These are phyloP conservation scores for Camelina sativa DNA, from an alignment of 345 rosid genomes.

Conservation along the genomic window DNA sequence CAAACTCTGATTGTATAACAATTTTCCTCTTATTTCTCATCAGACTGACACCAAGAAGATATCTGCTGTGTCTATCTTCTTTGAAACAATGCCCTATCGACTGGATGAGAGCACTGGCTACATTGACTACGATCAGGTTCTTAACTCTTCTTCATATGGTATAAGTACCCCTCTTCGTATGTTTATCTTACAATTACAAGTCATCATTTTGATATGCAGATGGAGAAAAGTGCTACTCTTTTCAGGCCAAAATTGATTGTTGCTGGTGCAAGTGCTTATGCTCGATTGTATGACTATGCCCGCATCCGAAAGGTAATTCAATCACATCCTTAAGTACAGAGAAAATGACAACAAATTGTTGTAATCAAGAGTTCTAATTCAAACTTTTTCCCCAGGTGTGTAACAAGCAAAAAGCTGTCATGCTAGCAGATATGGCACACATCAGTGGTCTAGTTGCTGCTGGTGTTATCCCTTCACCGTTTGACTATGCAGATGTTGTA, in stretches of 20 bases:
- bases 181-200: not conserved
- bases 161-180: not conserved
- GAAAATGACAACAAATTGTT: not conserved
- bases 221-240: conserved; percentile 94
- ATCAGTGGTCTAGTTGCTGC: conserved; percentile 98
- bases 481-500: conserved; percentile 95
- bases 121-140: conserved; percentile 97
- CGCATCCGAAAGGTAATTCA: conserved; percentile 81
- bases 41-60: conserved; percentile 99
- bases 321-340: not conserved
- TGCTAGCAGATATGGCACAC: conserved; percentile 99
- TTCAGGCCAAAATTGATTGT: conserved; percentile 96
- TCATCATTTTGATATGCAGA: conserved; percentile 48
- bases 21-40: conserved; percentile 31
- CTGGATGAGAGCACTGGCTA: conserved; percentile 94
- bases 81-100: conserved; percentile 98
- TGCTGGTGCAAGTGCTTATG: conserved; percentile 99
- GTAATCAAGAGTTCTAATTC: conserved; percentile 25
- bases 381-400: conserved; percentile 64
- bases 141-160: not conserved
- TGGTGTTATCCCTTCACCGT: conserved; percentile 97
- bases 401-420: conserved; percentile 90
- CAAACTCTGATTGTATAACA: too few species aligned
- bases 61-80: conserved; percentile 97
- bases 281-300: conserved; percentile 89